Evolutionary conservation across 2,329 filamentous ascomycete species (phyloP), one percentile per base, ranked within the genome.

Genomic region (Hymenoscyphus infarciens): DNA sequence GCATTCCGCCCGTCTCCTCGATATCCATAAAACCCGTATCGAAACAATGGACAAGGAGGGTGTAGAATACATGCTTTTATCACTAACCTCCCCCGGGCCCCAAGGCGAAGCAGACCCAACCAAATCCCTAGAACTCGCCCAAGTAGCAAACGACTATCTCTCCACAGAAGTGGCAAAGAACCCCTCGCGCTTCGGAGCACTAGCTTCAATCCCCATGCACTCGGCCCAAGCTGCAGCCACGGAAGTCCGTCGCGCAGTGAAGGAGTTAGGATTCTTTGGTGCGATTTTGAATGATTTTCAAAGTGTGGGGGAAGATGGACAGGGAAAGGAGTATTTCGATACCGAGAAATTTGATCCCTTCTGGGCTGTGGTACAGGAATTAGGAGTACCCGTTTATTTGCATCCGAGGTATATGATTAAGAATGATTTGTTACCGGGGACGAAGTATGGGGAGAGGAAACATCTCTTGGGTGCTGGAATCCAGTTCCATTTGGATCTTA

Each of bases 321-420:
- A 86, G 58, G 80, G 81, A 49, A 83, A 85, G 78, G 76, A 87
- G 72, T 88, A 87, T 75, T 88, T 87, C 74, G 86, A 88, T 70
- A 77, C 79, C 4, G 77, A 80, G 0, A 79, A 83, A 63, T 89
- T 82, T 79, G 83, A 86, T 67, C 73, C 80, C 22, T 88, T 88
- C 77, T 88, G 85, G 86, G 71, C 77, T 10, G 80, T 79, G 0
- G 80, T 82, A 10, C 79, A 79, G 1, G 82, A 87, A 55, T 79
- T 88, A 0, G 83, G 87, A 61, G 84, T 87, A 0, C 85, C 85
- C 0, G 79, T 88, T 57, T 88, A 88, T 69, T 77, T 88, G 0
- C 86, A 88, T 72, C 85, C 74, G 73, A 33, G 82, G 58, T 67
- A 66, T 60, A 22, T 54, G 16, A 67, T 66, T 16, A 59, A 64